A percentile compares a stretch with the other conserved stretches of the same genome.
phyloP scores from a whole-genome alignment of 352 stramenopile species.

The Pythium vanterpoolii region DNA sequence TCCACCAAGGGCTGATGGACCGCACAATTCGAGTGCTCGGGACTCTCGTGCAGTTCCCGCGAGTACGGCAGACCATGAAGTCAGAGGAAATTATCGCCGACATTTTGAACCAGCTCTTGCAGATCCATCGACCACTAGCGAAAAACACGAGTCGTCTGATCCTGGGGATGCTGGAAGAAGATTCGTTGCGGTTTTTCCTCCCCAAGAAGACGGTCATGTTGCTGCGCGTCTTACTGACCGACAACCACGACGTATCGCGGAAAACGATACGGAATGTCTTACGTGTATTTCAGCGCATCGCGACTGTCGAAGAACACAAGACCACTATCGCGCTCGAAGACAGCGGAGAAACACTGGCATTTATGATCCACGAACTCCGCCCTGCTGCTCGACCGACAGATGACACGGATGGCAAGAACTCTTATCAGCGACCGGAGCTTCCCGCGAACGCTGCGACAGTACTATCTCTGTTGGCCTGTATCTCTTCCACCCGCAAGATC shows the following conservation, averaged over 20 bases:
- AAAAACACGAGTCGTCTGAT: constrained; percentile 71
- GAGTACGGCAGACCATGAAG: constrained; percentile 53
- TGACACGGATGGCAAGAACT: constrained; percentile 5
- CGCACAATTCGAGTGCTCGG: constrained; percentile 57
- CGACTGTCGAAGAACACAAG: constrained; percentile 73
- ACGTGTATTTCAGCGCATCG: constrained; percentile 48
- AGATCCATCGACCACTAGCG: constrained; percentile 46
- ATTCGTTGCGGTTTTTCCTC: constrained; percentile 80
- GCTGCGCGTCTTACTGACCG: constrained; percentile 53
- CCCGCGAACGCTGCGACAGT: constrained; percentile 43
- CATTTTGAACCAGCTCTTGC: constrained; percentile 54
- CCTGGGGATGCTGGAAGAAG: constrained; percentile 55
- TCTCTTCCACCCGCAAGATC: constrained; percentile 40
- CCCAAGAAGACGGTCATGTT: constrained; percentile 75
- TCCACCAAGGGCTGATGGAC: constrained; percentile 53
- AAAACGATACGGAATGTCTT: constrained; percentile 73
- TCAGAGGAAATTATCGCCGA: constrained; percentile 74
- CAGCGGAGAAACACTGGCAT: constrained; percentile 44
- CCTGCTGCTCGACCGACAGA: too few species aligned
- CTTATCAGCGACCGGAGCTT: not conserved
- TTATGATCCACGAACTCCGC: constrained; percentile 51
- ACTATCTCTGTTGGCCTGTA: constrained; percentile 36
- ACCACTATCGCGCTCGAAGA: constrained; percentile 68
- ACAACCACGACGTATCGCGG: constrained; percentile 22
- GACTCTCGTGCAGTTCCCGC: constrained; percentile 51